Base-by-base conservation (phyloP, 2,329 filamentous ascomycete genomes). In the Stachybotrys chartarum region DNA sequence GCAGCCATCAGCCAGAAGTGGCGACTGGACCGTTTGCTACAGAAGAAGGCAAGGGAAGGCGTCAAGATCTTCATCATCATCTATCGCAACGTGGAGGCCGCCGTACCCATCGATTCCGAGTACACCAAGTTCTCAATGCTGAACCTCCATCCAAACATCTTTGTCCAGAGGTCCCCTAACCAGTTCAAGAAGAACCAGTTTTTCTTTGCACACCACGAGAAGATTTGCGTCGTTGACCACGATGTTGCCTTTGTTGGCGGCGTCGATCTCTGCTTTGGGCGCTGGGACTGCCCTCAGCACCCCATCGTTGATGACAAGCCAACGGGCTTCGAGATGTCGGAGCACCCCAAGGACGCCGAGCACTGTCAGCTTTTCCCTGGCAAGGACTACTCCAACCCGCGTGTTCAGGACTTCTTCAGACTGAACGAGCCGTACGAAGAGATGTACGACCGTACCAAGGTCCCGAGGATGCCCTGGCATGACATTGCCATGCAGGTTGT, bases 131-230 rank as follows among this genome's bases (percentile, higher is more conserved):
- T 92, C 72, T 96, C 92, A 1, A 80, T 99, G 56, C 83, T 99
- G 51, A 96, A 97, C 67, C 80, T 99, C 7, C 93, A 97, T 64
- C 91, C 91, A 18, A 99, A 99, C 69, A 86, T 99, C 59, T 96
- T 96, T 64, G 91, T 99, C 14, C 91, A 97, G 68, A 81, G 94
- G 64, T 97, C 94, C 3, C 94, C 94, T 0, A 97, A 99, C 64
- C 94, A 99, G 72, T 92, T 97, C 73, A 90, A 96, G 66, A 96
- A 99, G 74, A 97, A 97, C 65, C 96, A 96, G 50, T 99, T 99
- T 76, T 99, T 99, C 78, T 99, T 95, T 79, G 94, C 94, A 1
- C 94, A 99, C 68, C 94, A 99, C 72, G 94, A 99, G 70, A 99
- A 99, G 73, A 82, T 99, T n/a, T 93, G 91, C 66, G 85, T 99